Conservation (phyloP, 768 basidiomycete genomes). For the Atractiella rhizophila region DNA sequence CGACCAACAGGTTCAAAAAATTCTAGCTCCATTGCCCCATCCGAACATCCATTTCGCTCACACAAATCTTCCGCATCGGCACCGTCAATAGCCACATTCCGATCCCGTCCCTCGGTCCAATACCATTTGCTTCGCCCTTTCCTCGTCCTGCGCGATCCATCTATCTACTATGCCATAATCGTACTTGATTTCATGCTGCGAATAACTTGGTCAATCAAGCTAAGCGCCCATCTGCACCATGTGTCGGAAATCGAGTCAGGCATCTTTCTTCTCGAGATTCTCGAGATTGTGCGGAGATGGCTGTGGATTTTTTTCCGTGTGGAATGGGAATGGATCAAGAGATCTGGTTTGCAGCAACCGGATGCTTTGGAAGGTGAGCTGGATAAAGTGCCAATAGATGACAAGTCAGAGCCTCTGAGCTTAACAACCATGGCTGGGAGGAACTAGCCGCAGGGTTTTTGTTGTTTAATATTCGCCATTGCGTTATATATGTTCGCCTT, state of each 20-base stretch:
- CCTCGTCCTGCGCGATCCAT: constrained; percentile 50
- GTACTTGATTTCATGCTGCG: constrained; percentile 63
- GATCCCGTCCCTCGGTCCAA: no score
- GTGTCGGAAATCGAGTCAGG: constrained; percentile 50
- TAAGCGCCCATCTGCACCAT: constrained; percentile 59
- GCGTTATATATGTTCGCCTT: no score
- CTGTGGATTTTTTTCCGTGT: constrained; percentile 93
- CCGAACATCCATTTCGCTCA: not conserved
- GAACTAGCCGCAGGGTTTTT: no score
- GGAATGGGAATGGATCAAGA: constrained; percentile 98
- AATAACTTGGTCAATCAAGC: constrained; percentile 77
- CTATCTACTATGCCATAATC: constrained; percentile 56
- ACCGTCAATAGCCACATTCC: no score
- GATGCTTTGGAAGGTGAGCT: not conserved
- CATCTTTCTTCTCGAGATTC: constrained; percentile 71
- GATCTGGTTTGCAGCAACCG: no score
- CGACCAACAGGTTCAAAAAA: not conserved
- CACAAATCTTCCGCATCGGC: no score
- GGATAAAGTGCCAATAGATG: not conserved
- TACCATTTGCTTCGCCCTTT: constrained; percentile 34
- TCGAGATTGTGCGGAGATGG: constrained; percentile 77
- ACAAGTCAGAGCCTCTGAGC: no score
- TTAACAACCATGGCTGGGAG: no score
- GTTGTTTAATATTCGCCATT: no score
- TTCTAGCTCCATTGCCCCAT: not conserved